phyloP scores from a whole-genome alignment of 2,329 filamentous ascomycete genomes.

The Fusarium marasasianum region DNA sequence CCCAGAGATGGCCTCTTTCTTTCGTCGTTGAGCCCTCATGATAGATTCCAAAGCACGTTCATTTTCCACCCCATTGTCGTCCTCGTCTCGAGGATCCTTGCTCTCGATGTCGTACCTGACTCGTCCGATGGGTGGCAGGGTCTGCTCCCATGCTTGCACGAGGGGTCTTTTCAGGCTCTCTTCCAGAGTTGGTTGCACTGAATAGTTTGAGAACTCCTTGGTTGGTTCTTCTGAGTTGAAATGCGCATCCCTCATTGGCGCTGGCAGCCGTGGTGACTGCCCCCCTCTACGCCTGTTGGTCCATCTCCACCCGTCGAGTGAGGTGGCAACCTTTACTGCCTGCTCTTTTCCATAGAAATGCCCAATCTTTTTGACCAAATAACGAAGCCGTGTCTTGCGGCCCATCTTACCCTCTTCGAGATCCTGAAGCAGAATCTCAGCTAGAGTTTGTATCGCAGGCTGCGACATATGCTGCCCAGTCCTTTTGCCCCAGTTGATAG shows the following conservation, averaged over 20 bases:
- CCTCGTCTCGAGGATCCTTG: background rate
- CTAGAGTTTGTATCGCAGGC: conserved; percentile 41
- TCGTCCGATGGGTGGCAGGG: background rate
- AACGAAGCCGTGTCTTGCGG: conserved; percentile 44
- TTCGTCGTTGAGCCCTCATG: conserved; percentile 3
- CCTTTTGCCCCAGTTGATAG: conserved; percentile 38
- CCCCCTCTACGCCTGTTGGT: conserved; percentile 15
- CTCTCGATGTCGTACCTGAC: background rate
- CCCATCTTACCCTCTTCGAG: conserved; percentile 48
- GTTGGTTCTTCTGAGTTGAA: background rate
- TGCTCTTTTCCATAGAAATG: conserved; percentile 42
- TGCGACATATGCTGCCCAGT: conserved; percentile 39
- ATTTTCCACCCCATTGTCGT: background rate
- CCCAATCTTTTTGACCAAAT: conserved; percentile 41
- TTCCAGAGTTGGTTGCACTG: background rate
- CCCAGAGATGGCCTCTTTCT: background rate
- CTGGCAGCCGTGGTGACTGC: background rate
- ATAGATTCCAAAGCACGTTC: background rate
- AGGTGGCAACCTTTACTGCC: conserved; percentile 13
- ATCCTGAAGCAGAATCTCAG: conserved; percentile 45
- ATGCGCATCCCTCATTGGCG: background rate
- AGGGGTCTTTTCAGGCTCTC: background rate
- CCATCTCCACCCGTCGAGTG: conserved; percentile 38
- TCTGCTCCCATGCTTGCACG: background rate
- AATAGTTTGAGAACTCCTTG: background rate